phyloP scores from a whole-genome alignment of 371 early-diverging fungal genomes.

The Apophysomyces elegans region DNA sequence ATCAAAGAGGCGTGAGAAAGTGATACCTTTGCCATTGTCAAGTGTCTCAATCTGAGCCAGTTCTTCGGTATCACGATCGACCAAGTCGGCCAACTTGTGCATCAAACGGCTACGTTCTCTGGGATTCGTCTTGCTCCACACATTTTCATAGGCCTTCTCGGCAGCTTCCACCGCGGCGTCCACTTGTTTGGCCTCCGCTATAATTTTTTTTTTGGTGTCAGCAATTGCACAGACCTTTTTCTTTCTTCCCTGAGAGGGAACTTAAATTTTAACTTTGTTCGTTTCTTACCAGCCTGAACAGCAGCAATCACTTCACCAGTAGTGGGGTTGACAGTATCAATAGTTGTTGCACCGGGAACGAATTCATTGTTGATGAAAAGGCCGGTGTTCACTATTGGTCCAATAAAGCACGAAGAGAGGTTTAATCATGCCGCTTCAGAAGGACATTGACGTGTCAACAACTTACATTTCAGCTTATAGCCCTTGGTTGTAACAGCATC shows the following conservation, averaged over 20 bases:
- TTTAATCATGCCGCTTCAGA: no score
- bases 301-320: slow-evolving; percentile 46
- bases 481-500: slow-evolving; percentile 40
- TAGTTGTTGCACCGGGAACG: slow-evolving; percentile 43
- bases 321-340: slow-evolving; percentile 56
- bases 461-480: slow-evolving; percentile 44
- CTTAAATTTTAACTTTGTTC: no score
- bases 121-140: slow-evolving; percentile 40
- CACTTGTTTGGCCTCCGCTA: slow-evolving; percentile 52
- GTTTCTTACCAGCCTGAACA: slow-evolving; percentile 48
- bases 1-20: slow-evolving; percentile 57
- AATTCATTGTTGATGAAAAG: slow-evolving; percentile 61
- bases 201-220: neutral
- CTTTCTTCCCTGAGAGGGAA: no score
- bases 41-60: slow-evolving; percentile 48
- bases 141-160: slow-evolving; percentile 45
- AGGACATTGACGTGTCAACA: no score
- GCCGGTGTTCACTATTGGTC: slow-evolving; percentile 49
- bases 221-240: neutral
- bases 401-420: no score
- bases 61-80: slow-evolving; percentile 48
- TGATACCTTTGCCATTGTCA: slow-evolving; percentile 56
- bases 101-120: slow-evolving; percentile 44
- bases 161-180: slow-evolving; percentile 56
- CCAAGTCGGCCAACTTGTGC: slow-evolving; percentile 52